Conservation (phyloP, 129 eudicot species). For the Arctium lappa region DNA sequence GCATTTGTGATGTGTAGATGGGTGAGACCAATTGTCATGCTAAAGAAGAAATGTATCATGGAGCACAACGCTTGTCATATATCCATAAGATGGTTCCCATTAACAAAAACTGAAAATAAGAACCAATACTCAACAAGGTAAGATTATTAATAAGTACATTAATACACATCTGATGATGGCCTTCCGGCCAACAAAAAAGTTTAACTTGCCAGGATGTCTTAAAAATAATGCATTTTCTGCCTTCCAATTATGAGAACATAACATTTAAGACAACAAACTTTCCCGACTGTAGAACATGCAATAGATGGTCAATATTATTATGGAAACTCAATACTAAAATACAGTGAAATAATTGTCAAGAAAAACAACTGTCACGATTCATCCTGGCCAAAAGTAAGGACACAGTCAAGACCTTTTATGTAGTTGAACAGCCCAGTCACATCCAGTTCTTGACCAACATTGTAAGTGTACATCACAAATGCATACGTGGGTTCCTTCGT, state of each 20-base stretch:
- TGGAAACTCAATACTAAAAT: conserved; percentile 1
- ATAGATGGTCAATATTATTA: background rate
- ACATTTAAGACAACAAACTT: conserved; percentile 5
- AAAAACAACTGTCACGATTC: background rate
- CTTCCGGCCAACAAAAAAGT: background rate
- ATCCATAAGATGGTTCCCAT: background rate
- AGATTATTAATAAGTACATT: background rate
- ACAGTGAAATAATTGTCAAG: background rate
- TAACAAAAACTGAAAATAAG: background rate
- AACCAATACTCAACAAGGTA: background rate
- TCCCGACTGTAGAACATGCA: background rate
- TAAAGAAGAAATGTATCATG: background rate
- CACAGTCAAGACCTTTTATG: background rate
- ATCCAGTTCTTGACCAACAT: background rate
- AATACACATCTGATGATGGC: background rate
- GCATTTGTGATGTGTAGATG: background rate
- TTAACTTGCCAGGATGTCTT: background rate
- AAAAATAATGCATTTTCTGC: conserved; percentile 12
- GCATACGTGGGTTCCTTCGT: background rate
- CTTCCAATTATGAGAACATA: background rate
- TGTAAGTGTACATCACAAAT: background rate
- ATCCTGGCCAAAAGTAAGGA: background rate
- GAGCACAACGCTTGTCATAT: background rate
- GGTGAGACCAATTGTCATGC: background rate
- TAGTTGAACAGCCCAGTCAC: background rate